Conservation (phyloP, 495 filamentous ascomycete genomes). For the Bombardia bombarda region DNA sequence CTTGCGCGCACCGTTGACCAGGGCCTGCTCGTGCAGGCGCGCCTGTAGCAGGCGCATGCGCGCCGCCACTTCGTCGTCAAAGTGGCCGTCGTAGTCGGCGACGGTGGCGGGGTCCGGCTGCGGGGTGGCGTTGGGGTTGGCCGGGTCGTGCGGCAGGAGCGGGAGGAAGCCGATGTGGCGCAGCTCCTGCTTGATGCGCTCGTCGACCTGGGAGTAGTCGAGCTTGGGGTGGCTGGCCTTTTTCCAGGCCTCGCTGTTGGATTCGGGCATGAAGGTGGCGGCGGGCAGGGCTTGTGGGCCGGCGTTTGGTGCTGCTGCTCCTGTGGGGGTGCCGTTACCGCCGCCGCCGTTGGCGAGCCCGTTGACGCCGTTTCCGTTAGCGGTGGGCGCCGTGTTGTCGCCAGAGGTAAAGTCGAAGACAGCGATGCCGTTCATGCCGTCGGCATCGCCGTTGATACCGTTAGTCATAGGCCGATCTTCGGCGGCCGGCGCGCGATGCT, state of each 20-base stretch:
- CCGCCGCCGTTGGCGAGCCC: conserved; percentile 36
- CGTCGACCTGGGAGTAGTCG: conserved; percentile 78
- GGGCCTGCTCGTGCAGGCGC: conserved; percentile 69
- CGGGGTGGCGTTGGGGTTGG: conserved; percentile 35
- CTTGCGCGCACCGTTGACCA: conserved; percentile 86
- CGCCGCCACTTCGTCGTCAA: conserved; percentile 90
- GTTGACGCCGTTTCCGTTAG: conserved; percentile 34
- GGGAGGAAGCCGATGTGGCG: conserved; percentile 88
- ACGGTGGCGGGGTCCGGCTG: conserved; percentile 22
- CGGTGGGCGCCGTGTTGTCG: background rate
- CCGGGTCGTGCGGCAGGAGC: conserved; percentile 41
- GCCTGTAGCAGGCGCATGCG: conserved; percentile 77
- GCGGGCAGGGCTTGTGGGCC: conserved; percentile 44
- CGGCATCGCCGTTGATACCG: conserved; percentile 48
- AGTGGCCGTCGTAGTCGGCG: conserved; percentile 75
- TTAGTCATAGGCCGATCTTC: conserved; percentile 49
- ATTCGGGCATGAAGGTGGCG: conserved; percentile 71
- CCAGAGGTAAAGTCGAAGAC: conserved; percentile 13
- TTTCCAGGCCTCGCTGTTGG: conserved; percentile 49
- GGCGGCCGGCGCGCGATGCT: conserved; percentile 56
- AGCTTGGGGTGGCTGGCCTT: conserved; percentile 55
- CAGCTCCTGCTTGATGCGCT: conserved; percentile 83
- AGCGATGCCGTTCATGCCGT: conserved; percentile 23
- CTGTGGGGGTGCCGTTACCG: conserved; percentile 3
- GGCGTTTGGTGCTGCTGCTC: no score